These are phyloP conservation scores for Aspergillus uvarum DNA, from an alignment of 2,329 filamentous ascomycete genomes.

Conservation along the genomic window DNA sequence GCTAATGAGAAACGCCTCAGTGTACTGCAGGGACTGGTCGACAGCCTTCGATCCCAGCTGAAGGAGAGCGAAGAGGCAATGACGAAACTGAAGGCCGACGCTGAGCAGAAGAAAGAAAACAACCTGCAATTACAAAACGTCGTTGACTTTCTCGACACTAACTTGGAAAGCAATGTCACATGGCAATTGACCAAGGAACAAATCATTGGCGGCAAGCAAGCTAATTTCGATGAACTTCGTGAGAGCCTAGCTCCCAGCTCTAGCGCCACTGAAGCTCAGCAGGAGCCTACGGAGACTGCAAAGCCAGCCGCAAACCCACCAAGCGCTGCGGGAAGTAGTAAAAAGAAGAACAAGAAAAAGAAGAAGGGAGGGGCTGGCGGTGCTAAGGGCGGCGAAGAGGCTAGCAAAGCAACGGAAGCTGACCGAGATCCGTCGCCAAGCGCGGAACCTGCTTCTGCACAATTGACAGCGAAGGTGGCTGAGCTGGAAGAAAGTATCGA, in stretches of 20 bases:
- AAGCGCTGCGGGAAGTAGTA: slow-evolving; percentile 37
- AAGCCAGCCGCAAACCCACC: slow-evolving; percentile 19
- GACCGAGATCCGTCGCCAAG: slow-evolving; percentile 23
- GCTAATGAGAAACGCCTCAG: slow-evolving; percentile 53
- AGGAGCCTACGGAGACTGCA: slow-evolving; percentile 21
- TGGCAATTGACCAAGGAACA: slow-evolving; percentile 39
- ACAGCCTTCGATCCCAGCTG: slow-evolving; percentile 54
- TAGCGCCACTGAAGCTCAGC: slow-evolving; percentile 22
- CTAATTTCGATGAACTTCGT: slow-evolving; percentile 36
- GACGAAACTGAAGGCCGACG: slow-evolving; percentile 45
- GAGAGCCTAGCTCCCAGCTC: slow-evolving; percentile 32
- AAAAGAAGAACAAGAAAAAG: slow-evolving; percentile 88
- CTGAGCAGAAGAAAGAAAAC: slow-evolving; percentile 40
- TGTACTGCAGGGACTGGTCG: slow-evolving; percentile 57
- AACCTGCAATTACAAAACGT: slow-evolving; percentile 34
- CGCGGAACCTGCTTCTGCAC: slow-evolving; percentile 33
- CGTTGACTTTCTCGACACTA: slow-evolving; percentile 43
- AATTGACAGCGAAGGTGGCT: slow-evolving; percentile 19
- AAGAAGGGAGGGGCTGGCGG: slow-evolving; percentile 65
- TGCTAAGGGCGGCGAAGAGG: slow-evolving; percentile 48
- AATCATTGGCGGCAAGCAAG: slow-evolving; percentile 32
- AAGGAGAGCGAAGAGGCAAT: slow-evolving; percentile 54
- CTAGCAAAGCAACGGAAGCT: slow-evolving; percentile 24
- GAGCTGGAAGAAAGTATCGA: slow-evolving; percentile 41
- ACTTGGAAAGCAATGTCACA: slow-evolving; percentile 33